Evolutionary conservation across 148 eudicot species (phyloP).

Genomic region (Agrostemma githago): DNA sequence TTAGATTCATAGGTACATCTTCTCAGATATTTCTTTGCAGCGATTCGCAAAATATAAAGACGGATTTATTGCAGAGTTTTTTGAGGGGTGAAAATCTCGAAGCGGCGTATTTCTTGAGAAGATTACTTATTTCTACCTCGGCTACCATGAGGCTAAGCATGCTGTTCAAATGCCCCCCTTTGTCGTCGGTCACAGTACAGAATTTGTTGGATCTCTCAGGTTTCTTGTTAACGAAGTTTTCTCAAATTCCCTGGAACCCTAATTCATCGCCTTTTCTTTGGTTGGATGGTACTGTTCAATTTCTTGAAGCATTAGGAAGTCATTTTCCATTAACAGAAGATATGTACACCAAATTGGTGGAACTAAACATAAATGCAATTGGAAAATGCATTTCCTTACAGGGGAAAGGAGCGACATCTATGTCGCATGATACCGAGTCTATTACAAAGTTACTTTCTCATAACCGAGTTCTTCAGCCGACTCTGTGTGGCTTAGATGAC

Average conservation of each 20-base stretch:
- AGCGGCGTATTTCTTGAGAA: constrained; percentile 61
- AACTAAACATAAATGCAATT: constrained; percentile 58
- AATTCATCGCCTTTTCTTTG: constrained; percentile 46
- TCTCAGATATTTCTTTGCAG: constrained; percentile 41
- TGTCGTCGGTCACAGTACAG: constrained; percentile 41
- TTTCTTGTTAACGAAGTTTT: constrained; percentile 48
- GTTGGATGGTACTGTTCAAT: constrained; percentile 63
- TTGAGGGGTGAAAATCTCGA: constrained; percentile 60
- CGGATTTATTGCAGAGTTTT: constrained; percentile 44
- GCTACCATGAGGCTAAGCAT: constrained; percentile 60
- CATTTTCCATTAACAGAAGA: constrained; percentile 42
- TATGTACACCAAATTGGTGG: constrained; percentile 49
- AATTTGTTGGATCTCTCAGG: constrained; percentile 51
- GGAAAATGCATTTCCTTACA: constrained; percentile 87
- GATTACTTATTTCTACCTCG: constrained; percentile 62
- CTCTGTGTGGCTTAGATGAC: constrained; percentile 41
- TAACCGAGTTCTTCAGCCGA: constrained; percentile 25
- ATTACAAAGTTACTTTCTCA: constrained; percentile 42
- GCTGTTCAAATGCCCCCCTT: constrained; percentile 39
- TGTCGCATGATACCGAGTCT: constrained; percentile 67
- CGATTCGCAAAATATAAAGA: constrained; percentile 29
- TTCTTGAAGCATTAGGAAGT: constrained; percentile 67
- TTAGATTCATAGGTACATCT: constrained; percentile 34
- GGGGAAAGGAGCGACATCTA: constrained; percentile 66
- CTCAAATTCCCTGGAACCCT: constrained; percentile 35